Evolutionary conservation across 2,329 filamentous ascomycete genomes (phyloP), one percentile per base, ranked within the genome.

Genomic region (Talaromyces sp.): DNA sequence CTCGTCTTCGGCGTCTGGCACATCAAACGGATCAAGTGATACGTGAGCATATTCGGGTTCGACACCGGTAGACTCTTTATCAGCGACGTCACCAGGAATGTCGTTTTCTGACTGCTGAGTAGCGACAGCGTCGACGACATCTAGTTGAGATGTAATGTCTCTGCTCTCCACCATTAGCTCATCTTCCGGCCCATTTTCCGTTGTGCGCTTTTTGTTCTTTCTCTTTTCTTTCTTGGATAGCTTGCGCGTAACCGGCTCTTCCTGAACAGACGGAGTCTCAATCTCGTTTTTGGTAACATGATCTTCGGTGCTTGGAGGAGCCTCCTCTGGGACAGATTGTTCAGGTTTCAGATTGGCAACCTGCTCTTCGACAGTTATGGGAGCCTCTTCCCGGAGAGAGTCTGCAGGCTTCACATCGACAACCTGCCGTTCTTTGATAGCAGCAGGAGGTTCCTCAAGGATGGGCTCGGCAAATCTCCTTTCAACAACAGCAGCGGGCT

Each of bases 1-100:
- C 42, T 65, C 58, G 12, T 46, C 42, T 31, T 46, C 63, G n/a
- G 40, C 44, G 6, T 58, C 44, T 16, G 61, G 52, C 23, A 63
- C 28, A 39, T 63, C 63, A 37, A 65, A 63, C 14, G 55, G 46
- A 58, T 65, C 66, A 60, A 65, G 50, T 39, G 62, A 71, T 25
- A 64, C 50, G 21, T 37, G 31, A 44, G 42, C 23, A 18, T 52
- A 23, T 18, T 56, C 52, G 12, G 48, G 21, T 31, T 46, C 62
- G 35, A 58, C 57, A 35, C 33, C 52, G 12, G 35, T 40, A 21
- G 25, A 25, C 23, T 18, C 48, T 44, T 63, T 46, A 40, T 12
- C 25, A 52, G 23, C 18, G 7, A 52, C 11, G 11, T 54, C 31
- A 37, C 25, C 9, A 21, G 14, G n/a, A 14, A 31, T 3, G 23